Evolutionary conservation across 768 basidiomycete genomes (phyloP), one percentile per base, ranked within the genome.

Genomic region (Rhizopogon rudus): DNA sequence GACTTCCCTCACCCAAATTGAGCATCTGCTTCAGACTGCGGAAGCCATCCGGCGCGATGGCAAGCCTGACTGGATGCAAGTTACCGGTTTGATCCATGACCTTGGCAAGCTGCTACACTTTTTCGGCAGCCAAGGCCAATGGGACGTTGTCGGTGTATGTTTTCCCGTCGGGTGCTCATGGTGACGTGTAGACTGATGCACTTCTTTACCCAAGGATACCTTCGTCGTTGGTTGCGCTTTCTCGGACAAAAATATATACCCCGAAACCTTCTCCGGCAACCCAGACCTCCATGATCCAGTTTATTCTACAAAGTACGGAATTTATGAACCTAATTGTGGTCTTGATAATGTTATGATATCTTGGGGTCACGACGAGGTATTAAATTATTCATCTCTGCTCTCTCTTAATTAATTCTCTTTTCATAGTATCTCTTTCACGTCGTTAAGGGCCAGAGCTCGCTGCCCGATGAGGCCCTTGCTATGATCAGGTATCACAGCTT

Each of bases 401-500:
- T 52, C 8, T 2, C 14, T 20, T 48, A 1, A 35, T 16, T 13
- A 16, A 22, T 33, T 33, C 2, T 14, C 12, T 33, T 33, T 14
- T 41, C 39, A 33, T 14, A 91, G 89, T 94, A 93, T 67, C 76
- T 93, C 5, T 93, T 92, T 71, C 74, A 88, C 59, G 85, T 95
- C 59, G 73, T 91, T 57, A 92, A 91, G 70, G 84, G 86, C 60
- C 93, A 95, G 67, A 85, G 84, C 58, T 80, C 78, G 4, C 83
- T 95, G 0, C 93, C 93, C 3, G 79, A 79, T 40, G 93, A 91
- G 61, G 93, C 80, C 0, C 77, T 96, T 29, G 86, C 88, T 7
- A 96, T 96, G 93, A 92, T 96, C 65, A 84, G 93, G 33, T 96
- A 91, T 68, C 93, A 95, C 73, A 91, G 88, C 63, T 96, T 95